These are phyloP conservation scores for Phytophthora multivora DNA, from an alignment of 352 stramenopile species.

Conservation along the genomic window DNA sequence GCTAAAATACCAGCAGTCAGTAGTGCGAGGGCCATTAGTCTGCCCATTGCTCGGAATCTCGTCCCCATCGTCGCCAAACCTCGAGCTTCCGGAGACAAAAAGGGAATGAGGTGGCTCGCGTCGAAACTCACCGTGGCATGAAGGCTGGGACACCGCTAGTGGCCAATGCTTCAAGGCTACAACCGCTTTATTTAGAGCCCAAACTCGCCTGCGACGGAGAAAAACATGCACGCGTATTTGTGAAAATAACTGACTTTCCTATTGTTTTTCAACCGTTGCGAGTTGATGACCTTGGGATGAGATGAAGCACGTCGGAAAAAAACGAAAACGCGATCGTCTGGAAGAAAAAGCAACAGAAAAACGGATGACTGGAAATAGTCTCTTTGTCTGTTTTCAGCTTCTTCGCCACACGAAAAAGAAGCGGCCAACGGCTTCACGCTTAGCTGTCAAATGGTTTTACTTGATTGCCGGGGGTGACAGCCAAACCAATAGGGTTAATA, in stretches of 20 bases:
- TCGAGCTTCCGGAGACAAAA: slow-evolving; percentile 19
- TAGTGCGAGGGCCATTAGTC: not conserved
- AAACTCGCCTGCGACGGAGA: slow-evolving; percentile 10
- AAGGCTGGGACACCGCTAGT: slow-evolving; percentile 16
- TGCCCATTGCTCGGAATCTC: not conserved
- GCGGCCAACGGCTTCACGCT: too few relatives aligned
- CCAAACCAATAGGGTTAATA: too few relatives aligned
- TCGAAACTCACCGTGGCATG: slow-evolving; percentile 17
- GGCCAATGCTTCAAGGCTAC: not conserved
- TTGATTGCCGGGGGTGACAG: too few relatives aligned
- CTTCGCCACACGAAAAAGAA: too few relatives aligned
- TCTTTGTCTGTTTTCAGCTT: too few relatives aligned
- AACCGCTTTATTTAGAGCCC: slow-evolving; percentile 29
- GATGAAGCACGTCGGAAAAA: not conserved
- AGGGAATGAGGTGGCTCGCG: slow-evolving; percentile 24
- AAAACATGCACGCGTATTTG: not conserved
- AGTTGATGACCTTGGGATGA: not conserved
- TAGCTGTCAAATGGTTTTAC: too few relatives aligned
- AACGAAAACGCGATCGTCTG: too few relatives aligned
- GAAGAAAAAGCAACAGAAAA: too few relatives aligned
- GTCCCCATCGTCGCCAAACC: slow-evolving; percentile 22
- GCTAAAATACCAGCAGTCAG: slow-evolving; percentile 11
- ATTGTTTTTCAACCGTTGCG: not conserved
- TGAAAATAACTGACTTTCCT: slow-evolving; percentile 7
- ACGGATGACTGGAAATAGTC: too few relatives aligned